These are phyloP conservation scores for Dissophora ornata DNA, from an alignment of 192 early-diverging fungal species.

Conservation along the genomic window DNA sequence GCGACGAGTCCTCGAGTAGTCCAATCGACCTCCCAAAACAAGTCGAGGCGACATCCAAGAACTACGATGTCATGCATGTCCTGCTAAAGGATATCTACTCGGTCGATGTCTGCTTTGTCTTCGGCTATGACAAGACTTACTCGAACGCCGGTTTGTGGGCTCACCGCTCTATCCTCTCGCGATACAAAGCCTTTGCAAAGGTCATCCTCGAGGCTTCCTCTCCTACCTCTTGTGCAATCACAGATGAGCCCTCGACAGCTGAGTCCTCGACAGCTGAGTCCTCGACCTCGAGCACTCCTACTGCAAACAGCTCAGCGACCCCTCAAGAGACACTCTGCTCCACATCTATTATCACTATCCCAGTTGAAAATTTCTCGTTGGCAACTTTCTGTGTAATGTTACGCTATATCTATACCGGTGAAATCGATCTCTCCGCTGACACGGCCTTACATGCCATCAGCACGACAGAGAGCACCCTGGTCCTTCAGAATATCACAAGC, in stretches of 20 bases:
- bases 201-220: background rate
- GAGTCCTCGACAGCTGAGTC: too few species aligned
- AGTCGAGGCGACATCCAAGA: too few species aligned
- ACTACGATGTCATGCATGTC: too few species aligned
- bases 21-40: too few species aligned
- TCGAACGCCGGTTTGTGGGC: conserved; percentile 15
- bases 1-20: too few species aligned
- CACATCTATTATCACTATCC: too few species aligned
- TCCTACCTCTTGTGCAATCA: too few species aligned
- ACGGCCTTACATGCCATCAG: background rate
- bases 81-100: conserved; percentile 15
- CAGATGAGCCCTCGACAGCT: too few species aligned
- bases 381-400: conserved; percentile 13
- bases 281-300: too few species aligned
- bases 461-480: background rate
- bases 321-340: too few species aligned
- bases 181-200: background rate
- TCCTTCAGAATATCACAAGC: background rate
- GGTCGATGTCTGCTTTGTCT: conserved; percentile 13
- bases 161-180: conserved; percentile 3
- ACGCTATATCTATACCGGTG: conserved; percentile 12
- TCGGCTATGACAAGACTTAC: conserved; percentile 7
- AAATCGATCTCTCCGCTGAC: conserved; percentile 7
- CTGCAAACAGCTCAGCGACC: too few species aligned
- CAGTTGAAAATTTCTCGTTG: background rate